A percentile compares a stretch with the other conserved stretches of the same genome.
Conservation (phyloP, 495 filamentous ascomycete species). For the Aspergillus biplanus region DNA sequence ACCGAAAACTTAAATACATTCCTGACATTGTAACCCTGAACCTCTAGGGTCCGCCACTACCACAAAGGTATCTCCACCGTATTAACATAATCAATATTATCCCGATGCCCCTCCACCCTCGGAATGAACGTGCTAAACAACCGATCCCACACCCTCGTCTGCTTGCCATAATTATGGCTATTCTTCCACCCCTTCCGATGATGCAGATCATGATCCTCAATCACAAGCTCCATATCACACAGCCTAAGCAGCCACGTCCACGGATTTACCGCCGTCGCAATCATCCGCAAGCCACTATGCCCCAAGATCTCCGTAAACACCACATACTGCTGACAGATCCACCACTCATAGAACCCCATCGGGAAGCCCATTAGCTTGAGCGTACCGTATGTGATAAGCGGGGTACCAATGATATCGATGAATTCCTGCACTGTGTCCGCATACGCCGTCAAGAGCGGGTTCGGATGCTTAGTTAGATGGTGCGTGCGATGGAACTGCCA, state of each 20-base stretch:
- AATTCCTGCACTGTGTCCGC: conserved; percentile 49
- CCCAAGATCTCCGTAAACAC: conserved; percentile 45
- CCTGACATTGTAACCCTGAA: too few relatives aligned
- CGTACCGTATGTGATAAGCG: conserved; percentile 40
- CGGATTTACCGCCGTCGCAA: conserved; percentile 38
- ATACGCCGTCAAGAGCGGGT: conserved; percentile 44
- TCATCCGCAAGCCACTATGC: conserved; percentile 41
- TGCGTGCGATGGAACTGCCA: conserved; percentile 51
- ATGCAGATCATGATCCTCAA: conserved; percentile 50
- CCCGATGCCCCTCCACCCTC: conserved; percentile 35
- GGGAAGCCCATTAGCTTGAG: conserved; percentile 38
- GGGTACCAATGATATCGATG: conserved; percentile 47
- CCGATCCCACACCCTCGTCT: conserved; percentile 47
- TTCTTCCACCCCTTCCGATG: conserved; percentile 48
- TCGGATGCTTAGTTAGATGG: conserved; percentile 50
- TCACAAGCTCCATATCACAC: conserved; percentile 40
- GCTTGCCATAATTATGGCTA: conserved; percentile 50
- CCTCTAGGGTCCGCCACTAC: conserved; percentile 38
- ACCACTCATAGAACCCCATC: conserved; percentile 51
- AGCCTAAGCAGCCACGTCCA: conserved; percentile 41
- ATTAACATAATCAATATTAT: conserved; percentile 47
- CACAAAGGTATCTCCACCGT: conserved; percentile 28
- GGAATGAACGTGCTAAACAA: conserved; percentile 45
- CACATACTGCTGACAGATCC: conserved; percentile 48
- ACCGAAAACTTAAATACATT: too few relatives aligned